Percentiles rank a stretch among this genome's conserved stretches.
These are phyloP conservation scores for Cytidiella melzeri DNA, from an alignment of 768 basidiomycete species.

Conservation along the genomic window DNA sequence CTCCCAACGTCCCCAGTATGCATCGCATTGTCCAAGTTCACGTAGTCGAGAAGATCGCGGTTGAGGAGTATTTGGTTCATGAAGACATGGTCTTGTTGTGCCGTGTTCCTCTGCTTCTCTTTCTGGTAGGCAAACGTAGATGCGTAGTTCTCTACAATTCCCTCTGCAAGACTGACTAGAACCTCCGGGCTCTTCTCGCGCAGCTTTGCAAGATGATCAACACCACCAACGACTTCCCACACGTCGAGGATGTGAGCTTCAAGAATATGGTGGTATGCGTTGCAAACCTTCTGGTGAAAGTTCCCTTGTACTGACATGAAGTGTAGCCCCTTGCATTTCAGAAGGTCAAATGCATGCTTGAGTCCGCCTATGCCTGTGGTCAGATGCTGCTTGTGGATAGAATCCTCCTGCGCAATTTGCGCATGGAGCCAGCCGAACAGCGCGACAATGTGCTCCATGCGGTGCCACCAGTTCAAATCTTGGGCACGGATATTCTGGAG, in stretches of 20 bases:
- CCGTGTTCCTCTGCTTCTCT: conserved; percentile 8
- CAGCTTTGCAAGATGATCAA: conserved; percentile 24
- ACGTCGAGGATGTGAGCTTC: conserved; percentile 32
- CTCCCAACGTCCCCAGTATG: conserved; percentile 25
- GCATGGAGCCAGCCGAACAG: conserved; percentile 38
- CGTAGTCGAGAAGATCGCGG: conserved; percentile 11
- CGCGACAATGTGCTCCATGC: conserved; percentile 29
- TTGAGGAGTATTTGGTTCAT: conserved; percentile 29
- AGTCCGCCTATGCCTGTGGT: conserved; percentile 19
- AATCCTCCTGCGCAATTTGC: no score
- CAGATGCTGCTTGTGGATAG: conserved; percentile 35
- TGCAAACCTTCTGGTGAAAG: conserved; percentile 28
- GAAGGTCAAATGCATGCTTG: conserved; percentile 16
- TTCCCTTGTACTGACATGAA: no score
- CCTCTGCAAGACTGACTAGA: conserved; percentile 22
- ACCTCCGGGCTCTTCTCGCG: conserved; percentile 20
- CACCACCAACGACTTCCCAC: conserved; percentile 25
- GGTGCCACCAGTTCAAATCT: conserved; percentile 34
- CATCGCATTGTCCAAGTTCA: conserved; percentile 8
- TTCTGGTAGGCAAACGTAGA: conserved; percentile 26
- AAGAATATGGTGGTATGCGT: conserved; percentile 29
- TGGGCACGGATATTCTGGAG: conserved; percentile 29
- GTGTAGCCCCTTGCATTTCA: conserved; percentile 19
- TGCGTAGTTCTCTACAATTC: conserved; percentile 23
- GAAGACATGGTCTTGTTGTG: conserved; percentile 22